Percentiles rank a stretch among this genome's conserved stretches.
These are phyloP conservation scores for Syncephalastrum sp. DNA, from an alignment of 371 early-diverging fungal genomes.

Conservation along the genomic window DNA sequence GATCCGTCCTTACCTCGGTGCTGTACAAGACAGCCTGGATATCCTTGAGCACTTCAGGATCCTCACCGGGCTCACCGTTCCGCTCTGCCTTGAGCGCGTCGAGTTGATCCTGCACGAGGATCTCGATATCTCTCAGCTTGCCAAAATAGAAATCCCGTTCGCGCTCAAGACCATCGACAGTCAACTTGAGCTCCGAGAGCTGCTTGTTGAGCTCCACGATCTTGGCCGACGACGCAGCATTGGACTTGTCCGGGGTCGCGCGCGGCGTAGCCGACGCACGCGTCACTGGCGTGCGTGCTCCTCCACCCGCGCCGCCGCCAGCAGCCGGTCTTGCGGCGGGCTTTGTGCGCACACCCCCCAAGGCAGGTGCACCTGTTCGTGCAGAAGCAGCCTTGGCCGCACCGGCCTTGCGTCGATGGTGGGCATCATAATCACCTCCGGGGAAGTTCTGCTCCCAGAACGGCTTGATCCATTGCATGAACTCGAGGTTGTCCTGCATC, in stretches of 20 bases:
- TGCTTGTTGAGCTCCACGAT: conserved; percentile 72
- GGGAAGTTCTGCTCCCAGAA: conserved; percentile 85
- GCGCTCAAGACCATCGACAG: conserved; percentile 89
- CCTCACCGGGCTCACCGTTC: conserved; percentile 38
- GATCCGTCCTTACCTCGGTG: conserved; percentile 65
- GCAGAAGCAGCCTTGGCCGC: conserved; percentile 19
- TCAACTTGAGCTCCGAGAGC: conserved; percentile 72
- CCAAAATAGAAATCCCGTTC: conserved; percentile 95
- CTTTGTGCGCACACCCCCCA: conserved; percentile 3
- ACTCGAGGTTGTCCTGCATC: conserved; percentile 96
- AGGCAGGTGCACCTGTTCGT: conserved; percentile 13
- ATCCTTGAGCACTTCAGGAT: conserved; percentile 60
- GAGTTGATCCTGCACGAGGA: conserved; percentile 77
- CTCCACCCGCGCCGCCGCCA: not conserved
- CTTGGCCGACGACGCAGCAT: conserved; percentile 35
- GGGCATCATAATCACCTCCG: conserved; percentile 81
- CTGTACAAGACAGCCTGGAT: conserved; percentile 80
- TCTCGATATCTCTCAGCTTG: conserved; percentile 91
- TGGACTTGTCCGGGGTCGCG: conserved; percentile 15
- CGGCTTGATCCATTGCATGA: conserved; percentile 90
- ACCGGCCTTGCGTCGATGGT: conserved; percentile 66
- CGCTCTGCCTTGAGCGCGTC: conserved; percentile 29
- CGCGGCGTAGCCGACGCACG: conserved; percentile 17
- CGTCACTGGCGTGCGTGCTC: conserved; percentile 4
- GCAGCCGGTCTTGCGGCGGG: conserved; percentile 8